phyloP scores from a whole-genome alignment of 495 filamentous ascomycete genomes.

The Chaetomidium leptoderma region DNA sequence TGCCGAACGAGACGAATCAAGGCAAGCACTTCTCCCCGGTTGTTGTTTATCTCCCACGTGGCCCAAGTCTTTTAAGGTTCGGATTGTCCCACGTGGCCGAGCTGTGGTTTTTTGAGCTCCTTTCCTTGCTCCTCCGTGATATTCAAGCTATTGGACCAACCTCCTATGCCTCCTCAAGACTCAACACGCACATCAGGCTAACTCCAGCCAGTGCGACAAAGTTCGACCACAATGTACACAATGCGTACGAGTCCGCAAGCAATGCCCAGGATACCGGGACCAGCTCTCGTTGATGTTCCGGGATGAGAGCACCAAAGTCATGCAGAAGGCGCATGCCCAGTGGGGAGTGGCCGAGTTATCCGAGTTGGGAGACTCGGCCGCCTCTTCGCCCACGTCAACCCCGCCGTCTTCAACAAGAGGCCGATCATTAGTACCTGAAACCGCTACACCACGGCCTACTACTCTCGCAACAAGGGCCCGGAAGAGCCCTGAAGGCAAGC shows the following conservation, averaged over 20 bases:
- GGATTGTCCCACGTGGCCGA: too few relatives aligned
- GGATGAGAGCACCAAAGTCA: constrained; percentile 65
- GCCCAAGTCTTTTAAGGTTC: too few relatives aligned
- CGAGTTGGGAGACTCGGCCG: constrained; percentile 24
- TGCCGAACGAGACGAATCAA: constrained; percentile 65
- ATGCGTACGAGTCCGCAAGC: constrained; percentile 53
- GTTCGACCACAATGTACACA: constrained; percentile 61
- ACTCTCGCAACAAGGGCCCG: neutral
- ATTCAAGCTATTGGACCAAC: neutral
- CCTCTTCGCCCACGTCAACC: constrained; percentile 29
- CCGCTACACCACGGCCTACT: constrained; percentile 9
- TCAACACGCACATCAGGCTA: neutral
- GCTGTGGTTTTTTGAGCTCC: too few relatives aligned
- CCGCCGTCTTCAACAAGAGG: constrained; percentile 13
- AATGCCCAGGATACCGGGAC: constrained; percentile 66
- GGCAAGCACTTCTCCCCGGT: constrained; percentile 26
- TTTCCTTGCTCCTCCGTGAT: neutral
- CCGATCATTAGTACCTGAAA: constrained; percentile 7
- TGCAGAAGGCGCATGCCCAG: constrained; percentile 57
- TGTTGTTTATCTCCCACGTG: too few relatives aligned
- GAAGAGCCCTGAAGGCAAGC: neutral
- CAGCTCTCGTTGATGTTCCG: constrained; percentile 66
- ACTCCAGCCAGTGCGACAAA: constrained; percentile 57
- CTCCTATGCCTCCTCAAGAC: neutral
- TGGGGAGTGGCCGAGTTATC: constrained; percentile 36